Base-by-base conservation (phyloP, 2,329 filamentous ascomycete species). In the Dothideomycetes sp. region DNA sequence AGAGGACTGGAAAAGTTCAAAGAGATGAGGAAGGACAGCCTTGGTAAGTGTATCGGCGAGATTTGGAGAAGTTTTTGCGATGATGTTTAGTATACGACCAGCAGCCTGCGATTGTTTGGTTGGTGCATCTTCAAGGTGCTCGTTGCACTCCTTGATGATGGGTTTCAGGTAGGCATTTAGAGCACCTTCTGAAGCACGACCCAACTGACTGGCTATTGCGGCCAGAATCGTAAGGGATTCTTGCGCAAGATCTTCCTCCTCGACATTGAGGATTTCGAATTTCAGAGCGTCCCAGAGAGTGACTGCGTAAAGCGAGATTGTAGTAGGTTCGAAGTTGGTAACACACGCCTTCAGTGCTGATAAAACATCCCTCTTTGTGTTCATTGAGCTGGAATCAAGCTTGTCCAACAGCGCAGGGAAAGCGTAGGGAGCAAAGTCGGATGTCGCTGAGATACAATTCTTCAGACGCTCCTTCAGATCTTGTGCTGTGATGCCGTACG, bases 401-500 rank as follows among this genome's bases (percentile, higher is more conserved):
- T 82, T 82, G 51, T 83, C 79, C 22, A 83, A 59, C 36, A 83
- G 63, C 12, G 76, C 71, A n/a, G 78, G 77, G 49, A 82, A 79
- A 3, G 77, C 68, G 51, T 78, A 74, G 1, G 76, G 75, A n/a
- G 79, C 77, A 54, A 82, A 80, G 32, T 71, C 66, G 3, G 68
- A 63, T 1, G 73, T 78, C 5, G 77, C 73, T 5, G 78, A 67
- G 44, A 83, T 76, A 53, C 78, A 83, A 30, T 75, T 72, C 47
- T 76, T 68, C 11, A 83, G 56, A 19, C 78, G 69, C 37, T 73
- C 69, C 52, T 83, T 83, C 44, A 83, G 57, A 51, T 82, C 74
- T 50, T 82, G 77, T 2, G 78, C 75, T 2, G 78, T 82, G 46
- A 83, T 81, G 1, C 76, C 75, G 46, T 81, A 82, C 1, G 78